phyloP scores from a whole-genome alignment of 2,329 filamentous ascomycete species.

The Cladophialophora yegresii region DNA sequence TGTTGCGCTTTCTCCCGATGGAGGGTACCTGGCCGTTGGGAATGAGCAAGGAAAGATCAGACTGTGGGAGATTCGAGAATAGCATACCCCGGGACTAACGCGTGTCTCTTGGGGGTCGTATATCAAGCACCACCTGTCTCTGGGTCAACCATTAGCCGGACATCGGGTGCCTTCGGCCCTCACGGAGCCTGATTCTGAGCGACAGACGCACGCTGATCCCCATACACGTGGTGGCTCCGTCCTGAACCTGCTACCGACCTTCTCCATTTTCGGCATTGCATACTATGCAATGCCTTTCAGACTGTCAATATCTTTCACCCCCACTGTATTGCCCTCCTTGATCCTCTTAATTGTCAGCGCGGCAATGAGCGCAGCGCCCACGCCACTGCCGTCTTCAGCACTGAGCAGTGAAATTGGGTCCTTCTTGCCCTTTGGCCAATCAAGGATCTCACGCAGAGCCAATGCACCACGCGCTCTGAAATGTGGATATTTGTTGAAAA shows the following conservation, averaged over 20 bases:
- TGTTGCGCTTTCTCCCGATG: conserved; percentile 53
- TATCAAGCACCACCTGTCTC: neutral
- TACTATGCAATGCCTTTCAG: conserved; percentile 35
- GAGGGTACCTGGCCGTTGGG: conserved; percentile 67
- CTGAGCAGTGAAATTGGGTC: conserved; percentile 85
- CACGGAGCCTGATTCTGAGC: neutral
- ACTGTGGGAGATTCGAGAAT: conserved; percentile 82
- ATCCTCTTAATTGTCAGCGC: conserved; percentile 65
- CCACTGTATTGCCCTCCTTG: conserved; percentile 60
- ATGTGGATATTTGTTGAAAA: conserved; percentile 99
- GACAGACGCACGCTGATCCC: neutral
- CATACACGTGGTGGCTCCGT: neutral
- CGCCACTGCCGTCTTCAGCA: conserved; percentile 93
- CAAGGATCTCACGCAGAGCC: conserved; percentile 90
- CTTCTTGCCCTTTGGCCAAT: conserved; percentile 78
- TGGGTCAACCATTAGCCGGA: conserved; percentile 1
- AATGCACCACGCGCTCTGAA: conserved; percentile 91
- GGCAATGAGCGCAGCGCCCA: conserved; percentile 94
- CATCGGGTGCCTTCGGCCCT: neutral
- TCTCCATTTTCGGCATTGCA: neutral
- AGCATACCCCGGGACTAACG: conserved; percentile 33
- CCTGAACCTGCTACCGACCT: neutral
- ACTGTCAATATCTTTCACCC: conserved; percentile 55
- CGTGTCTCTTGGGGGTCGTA: neutral
- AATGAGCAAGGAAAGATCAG: conserved; percentile 88